Evolutionary conservation across 441 rosid species (phyloP).

Genomic region (Hura crepitans): DNA sequence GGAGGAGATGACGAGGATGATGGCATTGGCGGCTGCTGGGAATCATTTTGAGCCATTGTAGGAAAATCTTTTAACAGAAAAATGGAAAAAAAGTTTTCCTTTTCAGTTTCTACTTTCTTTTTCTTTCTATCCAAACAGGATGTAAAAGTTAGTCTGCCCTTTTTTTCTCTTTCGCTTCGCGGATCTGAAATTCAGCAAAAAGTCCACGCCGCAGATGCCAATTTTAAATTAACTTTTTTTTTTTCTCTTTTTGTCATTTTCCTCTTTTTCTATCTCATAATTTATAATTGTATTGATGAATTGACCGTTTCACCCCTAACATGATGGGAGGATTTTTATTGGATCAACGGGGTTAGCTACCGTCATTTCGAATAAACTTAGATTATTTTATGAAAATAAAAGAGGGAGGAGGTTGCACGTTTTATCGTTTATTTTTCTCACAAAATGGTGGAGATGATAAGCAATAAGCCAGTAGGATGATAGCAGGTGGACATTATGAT

Average conservation of each 20-base stretch:
- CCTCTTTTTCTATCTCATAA: background rate
- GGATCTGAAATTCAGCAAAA: constrained; percentile 22
- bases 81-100: background rate
- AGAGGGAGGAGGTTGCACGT: constrained; percentile 7
- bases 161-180: background rate
- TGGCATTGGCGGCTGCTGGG: background rate
- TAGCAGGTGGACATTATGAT: no score
- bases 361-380: no score
- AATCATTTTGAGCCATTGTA: constrained; percentile 21
- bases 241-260: background rate
- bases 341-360: no score
- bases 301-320: background rate
- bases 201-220: constrained; percentile 21
- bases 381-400: no score
- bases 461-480: background rate
- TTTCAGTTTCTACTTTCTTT: background rate
- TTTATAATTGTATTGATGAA: background rate
- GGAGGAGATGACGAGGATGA: no score
- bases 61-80: background rate
- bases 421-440: background rate
- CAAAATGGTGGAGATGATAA: no score
- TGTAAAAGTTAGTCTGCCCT: background rate
- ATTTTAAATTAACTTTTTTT: background rate
- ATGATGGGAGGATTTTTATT: no score
- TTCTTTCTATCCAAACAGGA: background rate